Base-by-base conservation (phyloP, 148 eudicot species). In the Pouteria glomerata region DNA sequence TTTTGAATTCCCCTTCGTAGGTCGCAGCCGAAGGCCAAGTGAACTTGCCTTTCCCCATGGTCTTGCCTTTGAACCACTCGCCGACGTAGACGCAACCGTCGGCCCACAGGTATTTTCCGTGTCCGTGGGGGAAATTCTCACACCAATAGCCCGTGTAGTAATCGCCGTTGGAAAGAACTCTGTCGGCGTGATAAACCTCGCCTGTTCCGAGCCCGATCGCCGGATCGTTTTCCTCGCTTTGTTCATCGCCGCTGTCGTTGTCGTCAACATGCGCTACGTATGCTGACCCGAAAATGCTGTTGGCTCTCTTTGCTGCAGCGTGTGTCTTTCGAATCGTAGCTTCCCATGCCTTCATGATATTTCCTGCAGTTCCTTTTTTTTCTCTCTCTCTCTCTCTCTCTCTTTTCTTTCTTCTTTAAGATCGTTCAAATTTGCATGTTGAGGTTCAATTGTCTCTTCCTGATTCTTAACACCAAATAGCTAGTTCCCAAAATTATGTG, bases 31-130 rank as follows among this genome's bases (percentile, higher is more conserved):
- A 86, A 51, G 99, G 97, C 99, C 99, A 95, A 73, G 83, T 88
- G 72, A 95, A 95, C 69, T 71, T 69, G 16, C 99, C 99, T 80
- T 75, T 87, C 4, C 99, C 99, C 77, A 87, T 90, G 0, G 88
- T 87, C 68, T 95, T 95, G 5, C 99, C 99, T 57, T 85, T 68
- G 50, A 79, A 84, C 97, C 97, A 95, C 34, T 90, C 99, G 2
- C 99, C 99, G 16, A 88, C 76, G 67, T 95, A 90, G 84, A 85
- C 84, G 45, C 97, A 95, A 31, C 99, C 96, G 41, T 95, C 99
- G 0, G 82, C 85, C 97, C 97, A 95, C 75, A 86, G 70, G 62
- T 95, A 95, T 66, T 88, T 95, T 0, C 99, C 97, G 2, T 63
- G 66, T 0, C 99, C 99, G 57, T 92, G 93, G 0, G 99, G 99